Base-by-base conservation (phyloP, 2,329 filamentous ascomycete genomes). In the Cercospora brassicicola region DNA sequence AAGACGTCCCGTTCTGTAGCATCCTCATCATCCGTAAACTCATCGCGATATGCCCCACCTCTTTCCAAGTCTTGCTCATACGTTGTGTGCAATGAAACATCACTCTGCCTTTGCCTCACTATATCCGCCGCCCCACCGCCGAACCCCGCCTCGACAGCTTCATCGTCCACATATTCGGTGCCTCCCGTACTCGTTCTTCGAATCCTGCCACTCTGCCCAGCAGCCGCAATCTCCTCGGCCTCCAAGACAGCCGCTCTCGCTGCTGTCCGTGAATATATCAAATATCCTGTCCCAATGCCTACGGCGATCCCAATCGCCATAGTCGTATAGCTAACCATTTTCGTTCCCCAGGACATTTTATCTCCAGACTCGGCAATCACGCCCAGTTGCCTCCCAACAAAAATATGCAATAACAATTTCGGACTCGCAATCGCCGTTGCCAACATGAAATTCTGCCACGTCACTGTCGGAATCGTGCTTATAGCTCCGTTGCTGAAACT, bases 401-500 rank as follows among this genome's bases (percentile, higher is more conserved):
- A 99, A 74, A 96, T 88, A 77, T 96, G 92, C 61, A 99, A 89
- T 67, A 98, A 84, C 18, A 99, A 84, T 77, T 98, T 99, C 6
- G 95, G 95, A 13, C 86, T 88, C 10, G 93, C 89, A 15, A 94
- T 82, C 2, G 92, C 90, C 0, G 94, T 98, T 5, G 95, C 94
- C 56, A 93, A 78, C 33, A 89, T 90, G 81, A 96, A 98, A 57
- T 87, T 87, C 68, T 86, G 79, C 48, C 91, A 91, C 26, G 89
- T 86, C 36, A 99, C 92, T 33, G 91, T 96, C 2, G 94, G 94
- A 69, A 99, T 94, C 1, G 95, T 98, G 31, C 93, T 93, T 65
- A 99, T 88, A 69, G 96, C 96, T 61, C 93, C 95, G 78, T 99
- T 99, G 77, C 91, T 94, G 73, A 98, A 83, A 62, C 91, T 95